Base-by-base conservation (phyloP, 108 stramenopile genomes). In the Cyclostephanos tholiformis region DNA sequence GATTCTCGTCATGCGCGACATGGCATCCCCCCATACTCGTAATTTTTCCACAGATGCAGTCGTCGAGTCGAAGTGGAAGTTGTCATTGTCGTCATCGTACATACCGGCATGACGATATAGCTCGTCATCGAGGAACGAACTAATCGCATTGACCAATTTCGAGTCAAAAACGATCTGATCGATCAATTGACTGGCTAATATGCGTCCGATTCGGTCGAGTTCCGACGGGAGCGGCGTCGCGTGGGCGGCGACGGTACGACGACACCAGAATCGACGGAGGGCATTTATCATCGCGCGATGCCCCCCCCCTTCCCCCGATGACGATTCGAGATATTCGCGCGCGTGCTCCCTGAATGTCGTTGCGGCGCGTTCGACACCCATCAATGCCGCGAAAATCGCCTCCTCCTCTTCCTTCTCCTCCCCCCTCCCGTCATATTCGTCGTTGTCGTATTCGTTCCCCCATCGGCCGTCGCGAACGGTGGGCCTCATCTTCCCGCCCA, bases 1-100 rank as follows among this genome's bases (percentile, higher is more conserved):
- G 66, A 75, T 74, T 56, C 65, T n/a, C 4, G 66, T 62, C 80
- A 73, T 64, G 26, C 36, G 58, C 22, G 63, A 60, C 44, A 70
- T 63, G 58, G 73, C 63, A 50, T 65, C 66, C 23, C 72, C 35
- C 66, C 65, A 75, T 16, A 46, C 19, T 17, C 43, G 65, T 14
- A 75, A 56, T 46, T 60, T 75, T 6, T 75, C 43, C 13, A 46
- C 32, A 4, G 32, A 32, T 4, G 32, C 32, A 32, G 2, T 30
- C 46, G 59, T 41, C n/a, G 38, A 19, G 10, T 50, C 16, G 44
- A 1, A 8, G 38, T 60, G 32, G 29, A 26, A 32, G 11, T 51
- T 36, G 8, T 35, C 30, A 14, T 46, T 19, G 0, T 32, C 26
- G 38, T 76, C 43, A n/a, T 35, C 36, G 39, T 1, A 22, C 19